Percentiles rank a stretch among this genome's conserved stretches.
phyloP scores from a whole-genome alignment of 352 stramenopile species.

The Pythium graminicola region DNA sequence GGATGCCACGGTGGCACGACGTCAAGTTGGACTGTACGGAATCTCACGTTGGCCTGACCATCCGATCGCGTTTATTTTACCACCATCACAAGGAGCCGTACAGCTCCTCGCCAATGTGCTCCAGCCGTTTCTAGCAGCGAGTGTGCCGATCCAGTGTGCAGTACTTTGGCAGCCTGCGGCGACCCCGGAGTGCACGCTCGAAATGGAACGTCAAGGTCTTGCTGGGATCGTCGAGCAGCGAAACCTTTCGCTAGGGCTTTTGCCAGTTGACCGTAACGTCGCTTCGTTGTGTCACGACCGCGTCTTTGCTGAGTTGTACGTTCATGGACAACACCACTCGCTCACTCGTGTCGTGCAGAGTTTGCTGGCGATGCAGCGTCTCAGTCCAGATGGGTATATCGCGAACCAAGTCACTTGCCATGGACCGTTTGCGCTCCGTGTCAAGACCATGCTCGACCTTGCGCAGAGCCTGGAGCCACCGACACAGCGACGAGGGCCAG shows the following conservation, averaged over 20 bases:
- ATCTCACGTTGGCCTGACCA: constrained; percentile 14
- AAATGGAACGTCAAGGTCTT: constrained; percentile 72
- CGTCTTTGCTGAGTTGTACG: constrained; percentile 66
- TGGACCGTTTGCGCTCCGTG: constrained; percentile 43
- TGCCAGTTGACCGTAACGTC: constrained; percentile 54
- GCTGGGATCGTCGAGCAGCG: constrained; percentile 43
- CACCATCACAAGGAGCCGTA: constrained; percentile 38
- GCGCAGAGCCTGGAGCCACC: constrained; percentile 4
- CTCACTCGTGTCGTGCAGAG: constrained; percentile 64
- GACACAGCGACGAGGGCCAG: not conserved
- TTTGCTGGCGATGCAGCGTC: constrained; percentile 47
- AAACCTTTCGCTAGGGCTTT: constrained; percentile 47
- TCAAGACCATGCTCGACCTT: constrained; percentile 60
- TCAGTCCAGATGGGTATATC: constrained; percentile 16
- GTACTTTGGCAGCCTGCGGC: constrained; percentile 59
- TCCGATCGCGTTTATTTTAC: constrained; percentile 47
- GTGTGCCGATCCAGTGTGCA: constrained; percentile 21
- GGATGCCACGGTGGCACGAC: constrained; percentile 28
- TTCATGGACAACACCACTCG: constrained; percentile 47
- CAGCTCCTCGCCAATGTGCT: constrained; percentile 36
- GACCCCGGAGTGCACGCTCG: constrained; percentile 49
- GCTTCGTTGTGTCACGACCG: constrained; percentile 54
- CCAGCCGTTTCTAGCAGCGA: constrained; percentile 22
- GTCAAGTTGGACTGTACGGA: constrained; percentile 28
- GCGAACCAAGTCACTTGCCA: constrained; percentile 41